Conservation (phyloP, 345 rosid genomes). For the Salix dunnii region DNA sequence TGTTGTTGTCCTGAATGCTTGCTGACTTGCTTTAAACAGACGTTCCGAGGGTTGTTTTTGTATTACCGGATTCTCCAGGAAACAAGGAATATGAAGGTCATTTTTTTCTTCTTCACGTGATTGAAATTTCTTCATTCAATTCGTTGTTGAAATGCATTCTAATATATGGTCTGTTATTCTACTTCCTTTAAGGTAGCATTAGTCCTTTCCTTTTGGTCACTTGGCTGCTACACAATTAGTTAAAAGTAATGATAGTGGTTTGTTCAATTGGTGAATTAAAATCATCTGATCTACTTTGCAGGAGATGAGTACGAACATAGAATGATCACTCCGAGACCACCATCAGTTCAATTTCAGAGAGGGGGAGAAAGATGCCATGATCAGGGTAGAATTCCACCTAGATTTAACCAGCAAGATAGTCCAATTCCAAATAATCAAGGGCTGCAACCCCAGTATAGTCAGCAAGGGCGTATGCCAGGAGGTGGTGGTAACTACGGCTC, state of each 20-base stretch:
- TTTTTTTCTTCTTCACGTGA: slow-evolving; percentile 3
- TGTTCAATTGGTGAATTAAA: background rate
- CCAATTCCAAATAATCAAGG: background rate
- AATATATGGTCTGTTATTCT: background rate
- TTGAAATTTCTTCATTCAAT: background rate
- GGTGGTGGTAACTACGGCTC: slow-evolving; percentile 45
- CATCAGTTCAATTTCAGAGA: slow-evolving; percentile 47
- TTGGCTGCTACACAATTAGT: background rate
- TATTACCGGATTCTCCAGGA: slow-evolving; percentile 84
- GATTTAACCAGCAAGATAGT: slow-evolving; percentile 25
- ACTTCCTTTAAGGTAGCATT: background rate
- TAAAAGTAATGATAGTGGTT: background rate
- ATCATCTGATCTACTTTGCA: slow-evolving; percentile 20
- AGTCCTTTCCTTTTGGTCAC: too few species aligned
- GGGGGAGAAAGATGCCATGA: slow-evolving; percentile 44
- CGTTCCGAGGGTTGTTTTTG: slow-evolving; percentile 75
- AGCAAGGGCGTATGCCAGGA: slow-evolving; percentile 49
- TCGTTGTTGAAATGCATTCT: background rate
- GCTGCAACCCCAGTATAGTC: slow-evolving; percentile 9
- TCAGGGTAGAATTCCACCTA: slow-evolving; percentile 29
- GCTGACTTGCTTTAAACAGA: slow-evolving; percentile 34
- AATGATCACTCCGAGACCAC: slow-evolving; percentile 72
- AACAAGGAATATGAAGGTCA: slow-evolving; percentile 94
- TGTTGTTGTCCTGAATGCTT: background rate
- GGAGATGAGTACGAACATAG: slow-evolving; percentile 93